Conservation (phyloP, 306 rosid species). For the Urtica urens region DNA sequence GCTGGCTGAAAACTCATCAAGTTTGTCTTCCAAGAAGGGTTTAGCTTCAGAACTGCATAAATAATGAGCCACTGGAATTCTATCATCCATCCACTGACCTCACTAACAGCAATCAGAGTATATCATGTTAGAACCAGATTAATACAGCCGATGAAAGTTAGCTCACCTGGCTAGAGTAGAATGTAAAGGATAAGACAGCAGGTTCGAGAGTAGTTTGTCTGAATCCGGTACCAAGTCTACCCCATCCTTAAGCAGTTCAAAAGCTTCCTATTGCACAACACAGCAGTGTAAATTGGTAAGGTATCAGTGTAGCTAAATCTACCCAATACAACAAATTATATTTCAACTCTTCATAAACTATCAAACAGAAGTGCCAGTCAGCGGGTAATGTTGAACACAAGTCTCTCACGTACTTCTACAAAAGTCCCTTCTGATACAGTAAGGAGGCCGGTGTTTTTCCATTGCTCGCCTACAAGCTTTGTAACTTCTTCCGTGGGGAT, state of each 20-base stretch:
- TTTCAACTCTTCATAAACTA: too few species aligned
- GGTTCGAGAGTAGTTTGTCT: constrained; percentile 57
- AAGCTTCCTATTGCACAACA: constrained; percentile 48
- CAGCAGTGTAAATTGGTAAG: background rate
- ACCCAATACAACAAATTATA: background rate
- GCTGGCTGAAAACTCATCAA: constrained; percentile 53
- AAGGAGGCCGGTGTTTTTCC: constrained; percentile 64
- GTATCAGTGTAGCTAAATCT: background rate
- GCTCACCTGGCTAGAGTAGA: constrained; percentile 56
- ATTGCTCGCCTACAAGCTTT: constrained; percentile 59
- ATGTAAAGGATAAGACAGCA: constrained; percentile 74
- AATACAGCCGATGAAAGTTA: constrained; percentile 2
- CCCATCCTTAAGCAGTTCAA: constrained; percentile 77
- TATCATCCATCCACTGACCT: background rate
- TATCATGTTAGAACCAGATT: background rate
- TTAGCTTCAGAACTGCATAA: constrained; percentile 69
- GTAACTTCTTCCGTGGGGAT: constrained; percentile 54
- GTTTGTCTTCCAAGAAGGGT: constrained; percentile 57
- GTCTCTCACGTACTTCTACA: constrained; percentile 63
- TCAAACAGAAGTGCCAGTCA: background rate
- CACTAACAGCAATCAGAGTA: too few species aligned
- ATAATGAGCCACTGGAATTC: constrained; percentile 16
- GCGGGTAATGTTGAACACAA: background rate
- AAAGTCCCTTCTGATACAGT: constrained; percentile 49
- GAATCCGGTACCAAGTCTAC: constrained; percentile 75